These are phyloP conservation scores for Mucor piriformis DNA, from an alignment of 371 early-diverging fungal genomes.

Conservation along the genomic window DNA sequence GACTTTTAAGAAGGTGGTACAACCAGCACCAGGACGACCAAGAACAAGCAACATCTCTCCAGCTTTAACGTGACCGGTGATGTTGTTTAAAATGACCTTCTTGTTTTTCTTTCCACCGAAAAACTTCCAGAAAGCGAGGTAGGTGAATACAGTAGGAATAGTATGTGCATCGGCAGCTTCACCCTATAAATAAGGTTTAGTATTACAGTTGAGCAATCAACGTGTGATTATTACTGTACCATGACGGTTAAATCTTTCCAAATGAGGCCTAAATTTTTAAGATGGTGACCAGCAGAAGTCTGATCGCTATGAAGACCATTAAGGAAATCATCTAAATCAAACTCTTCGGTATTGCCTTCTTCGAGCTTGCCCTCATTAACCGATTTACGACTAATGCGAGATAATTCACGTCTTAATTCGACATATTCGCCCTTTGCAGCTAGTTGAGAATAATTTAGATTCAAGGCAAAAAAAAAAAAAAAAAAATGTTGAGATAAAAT, in stretches of 20 bases:
- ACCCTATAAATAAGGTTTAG: conserved; percentile 25
- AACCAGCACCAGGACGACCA: conserved; percentile 62
- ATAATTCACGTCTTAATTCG: conserved; percentile 38
- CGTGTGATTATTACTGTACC: conserved; percentile 4
- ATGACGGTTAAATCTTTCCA: conserved; percentile 50
- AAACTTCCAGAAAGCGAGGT: conserved; percentile 27
- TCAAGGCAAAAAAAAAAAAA: not conserved
- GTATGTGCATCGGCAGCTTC: conserved; percentile 36
- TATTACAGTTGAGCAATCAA: not conserved
- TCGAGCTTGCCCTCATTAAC: conserved; percentile 19
- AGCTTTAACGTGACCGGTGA: conserved; percentile 48
- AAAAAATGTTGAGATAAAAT: not conserved
- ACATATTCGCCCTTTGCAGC: conserved; percentile 42
- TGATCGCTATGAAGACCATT: conserved; percentile 27
- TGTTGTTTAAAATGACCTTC: conserved; percentile 40
- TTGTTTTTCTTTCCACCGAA: conserved; percentile 26
- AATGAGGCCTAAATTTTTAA: conserved; percentile 45
- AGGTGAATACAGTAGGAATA: conserved; percentile 20
- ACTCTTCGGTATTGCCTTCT: conserved; percentile 34
- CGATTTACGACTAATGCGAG: conserved; percentile 32
- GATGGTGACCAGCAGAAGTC: conserved; percentile 35
- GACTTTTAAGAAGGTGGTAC: conserved; percentile 56
- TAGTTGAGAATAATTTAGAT: conserved; percentile 4
- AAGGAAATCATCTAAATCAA: conserved; percentile 37
- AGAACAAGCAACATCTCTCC: conserved; percentile 66